These are phyloP conservation scores for Aspergillus latus DNA, from an alignment of 2,329 filamentous ascomycete species.

Conservation along the genomic window DNA sequence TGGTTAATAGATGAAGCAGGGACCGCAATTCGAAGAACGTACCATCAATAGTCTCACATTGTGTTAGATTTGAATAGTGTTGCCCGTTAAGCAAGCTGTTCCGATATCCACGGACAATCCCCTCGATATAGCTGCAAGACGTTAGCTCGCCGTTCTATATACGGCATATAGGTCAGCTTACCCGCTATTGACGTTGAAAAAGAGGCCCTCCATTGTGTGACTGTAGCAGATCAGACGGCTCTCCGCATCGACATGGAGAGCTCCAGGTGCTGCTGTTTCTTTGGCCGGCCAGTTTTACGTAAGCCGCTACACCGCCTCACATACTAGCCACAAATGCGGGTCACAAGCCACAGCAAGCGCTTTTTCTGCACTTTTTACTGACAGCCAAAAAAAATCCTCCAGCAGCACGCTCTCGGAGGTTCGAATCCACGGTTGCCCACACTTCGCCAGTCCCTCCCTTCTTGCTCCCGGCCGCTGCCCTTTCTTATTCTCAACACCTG, in stretches of 20 bases:
- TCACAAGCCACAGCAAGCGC: conserved; percentile 31
- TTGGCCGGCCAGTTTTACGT: conserved; percentile 27
- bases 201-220: conserved; percentile 76
- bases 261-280: conserved; percentile 14
- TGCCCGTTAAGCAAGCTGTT: conserved; percentile 86
- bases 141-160: conserved; percentile 15
- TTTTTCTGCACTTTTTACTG: conserved; percentile 39
- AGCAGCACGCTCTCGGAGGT: conserved; percentile 35
- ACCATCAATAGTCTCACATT: conserved; percentile 98
- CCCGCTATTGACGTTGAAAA: conserved; percentile 94
- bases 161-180: conserved; percentile 39
- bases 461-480: conserved; percentile 24
- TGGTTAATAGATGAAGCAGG: not conserved
- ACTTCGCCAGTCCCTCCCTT: conserved; percentile 24
- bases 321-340: conserved; percentile 10
- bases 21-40: conserved; percentile 30
- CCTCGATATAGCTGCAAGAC: conserved; percentile 79
- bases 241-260: conserved; percentile 17
- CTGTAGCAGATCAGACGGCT: conserved; percentile 19
- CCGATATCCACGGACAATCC: conserved; percentile 94
- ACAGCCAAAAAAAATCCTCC: conserved; percentile 38
- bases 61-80: conserved; percentile 93
- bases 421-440: conserved; percentile 33
- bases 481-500: conserved; percentile 23
- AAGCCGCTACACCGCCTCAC: conserved; percentile 25